Evolutionary conservation across 2,329 filamentous ascomycete species (phyloP), one percentile per base, ranked within the genome.

Genomic region (Endoconidiophora polonica): DNA sequence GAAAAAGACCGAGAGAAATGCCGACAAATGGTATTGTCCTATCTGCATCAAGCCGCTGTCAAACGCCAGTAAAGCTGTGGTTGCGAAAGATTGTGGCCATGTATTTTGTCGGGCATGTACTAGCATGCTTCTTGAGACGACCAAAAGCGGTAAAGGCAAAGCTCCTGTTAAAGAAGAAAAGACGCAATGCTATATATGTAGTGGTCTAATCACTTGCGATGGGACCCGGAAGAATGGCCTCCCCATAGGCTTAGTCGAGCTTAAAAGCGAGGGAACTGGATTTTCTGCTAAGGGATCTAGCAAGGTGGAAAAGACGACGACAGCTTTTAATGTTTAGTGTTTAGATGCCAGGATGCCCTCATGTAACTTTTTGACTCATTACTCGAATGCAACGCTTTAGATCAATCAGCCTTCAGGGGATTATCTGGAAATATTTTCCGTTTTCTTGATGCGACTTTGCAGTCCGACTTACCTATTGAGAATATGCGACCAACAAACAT

Each of bases 21-120:
- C 2, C 44, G 50, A 4, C 12, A 33, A 33, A 12, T 68, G 65
- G 10, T 65, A 82, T 46, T 98, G 90, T 63, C 91, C 91, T 0
- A 81, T 83, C 43, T 98, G 90, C 65, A 79, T 83, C 56, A 94
- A 93, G 64, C 73, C 69, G 1, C 71, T 96, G 10, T 83, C 77
- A 44, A 96, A 96, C 61, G 74, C 83, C 2, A 83, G 84, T 3
- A 85, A 83, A 60, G 85, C 88, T 0, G 77, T 88, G 62, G 69
- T 95, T 47, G 80, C 85, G 2, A 88, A 86, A 61, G 84, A 85
- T 0, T 98, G 90, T 59, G 90, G 90, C 0, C 90, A 98, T 61
- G 87, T 96, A 1, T 65, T 95, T 20, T 98, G 90, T 64, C 81
- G 48, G 14, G 38, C 39, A 10, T 83, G 58, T 81, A 75, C 38